Conservation (phyloP, 2,329 filamentous ascomycete genomes). For the Pyrenochaeta sp. region DNA sequence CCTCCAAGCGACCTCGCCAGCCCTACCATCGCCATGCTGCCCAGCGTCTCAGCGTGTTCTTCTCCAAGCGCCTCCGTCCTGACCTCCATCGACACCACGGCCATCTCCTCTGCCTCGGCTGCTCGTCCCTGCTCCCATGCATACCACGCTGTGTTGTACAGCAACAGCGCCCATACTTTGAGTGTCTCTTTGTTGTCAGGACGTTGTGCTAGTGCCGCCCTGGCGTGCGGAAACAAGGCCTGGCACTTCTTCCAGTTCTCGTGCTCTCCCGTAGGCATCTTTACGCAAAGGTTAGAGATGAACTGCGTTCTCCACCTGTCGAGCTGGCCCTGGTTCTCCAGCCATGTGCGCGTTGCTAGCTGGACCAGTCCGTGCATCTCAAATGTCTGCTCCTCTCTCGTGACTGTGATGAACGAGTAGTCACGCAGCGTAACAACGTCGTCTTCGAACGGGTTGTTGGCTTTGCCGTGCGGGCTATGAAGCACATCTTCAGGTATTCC, state of each 20-base stretch:
- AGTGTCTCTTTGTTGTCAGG: conserved; percentile 1
- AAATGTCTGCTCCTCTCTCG: conserved; percentile 32
- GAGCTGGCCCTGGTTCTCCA: conserved; percentile 17
- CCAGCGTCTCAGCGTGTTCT: conserved; percentile 4
- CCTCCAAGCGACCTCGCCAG: too few relatives aligned
- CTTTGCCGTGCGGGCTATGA: neutral
- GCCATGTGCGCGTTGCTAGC: conserved; percentile 29
- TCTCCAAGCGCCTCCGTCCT: conserved; percentile 6
- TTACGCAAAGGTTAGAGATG: conserved; percentile 31
- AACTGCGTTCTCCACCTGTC: conserved; percentile 40
- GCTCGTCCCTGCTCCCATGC: conserved; percentile 7
- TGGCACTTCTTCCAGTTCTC: conserved; percentile 45
- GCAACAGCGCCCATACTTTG: conserved; percentile 8
- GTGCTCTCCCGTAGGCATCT: conserved; percentile 38
- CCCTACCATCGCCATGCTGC: conserved; percentile 9
- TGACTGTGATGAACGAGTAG: conserved; percentile 41
- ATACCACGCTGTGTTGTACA: conserved; percentile 17
- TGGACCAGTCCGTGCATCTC: conserved; percentile 56
- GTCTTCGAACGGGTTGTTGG: neutral
- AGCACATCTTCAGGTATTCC: conserved; percentile 41
- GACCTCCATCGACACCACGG: conserved; percentile 2
- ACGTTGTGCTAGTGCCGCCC: conserved; percentile 8
- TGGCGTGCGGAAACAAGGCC: conserved; percentile 41
- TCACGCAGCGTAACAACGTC: neutral
- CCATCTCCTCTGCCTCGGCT: conserved; percentile 9